Evolutionary conservation across 257 asterid species (phyloP).

Genomic region (Fraxinus excelsior): DNA sequence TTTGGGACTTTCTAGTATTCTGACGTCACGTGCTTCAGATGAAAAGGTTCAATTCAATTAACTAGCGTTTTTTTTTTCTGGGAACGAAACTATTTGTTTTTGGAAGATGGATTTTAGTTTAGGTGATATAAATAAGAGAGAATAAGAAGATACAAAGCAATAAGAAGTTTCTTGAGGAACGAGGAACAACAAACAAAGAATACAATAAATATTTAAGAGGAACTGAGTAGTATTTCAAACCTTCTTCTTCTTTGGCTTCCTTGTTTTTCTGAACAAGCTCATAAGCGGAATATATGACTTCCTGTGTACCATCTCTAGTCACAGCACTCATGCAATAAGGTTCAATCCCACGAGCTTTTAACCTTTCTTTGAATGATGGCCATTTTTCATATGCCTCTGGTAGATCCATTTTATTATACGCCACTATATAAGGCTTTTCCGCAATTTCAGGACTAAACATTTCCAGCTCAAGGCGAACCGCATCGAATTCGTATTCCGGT

Average conservation of each 20-base stretch:
- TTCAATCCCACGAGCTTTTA: constrained; percentile 67
- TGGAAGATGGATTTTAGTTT: neutral
- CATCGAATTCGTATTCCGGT: constrained; percentile 90
- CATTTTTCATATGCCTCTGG: constrained; percentile 85
- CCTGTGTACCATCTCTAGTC: constrained; percentile 77
- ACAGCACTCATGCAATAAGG: constrained; percentile 91
- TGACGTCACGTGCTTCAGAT: no score
- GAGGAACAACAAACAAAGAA: neutral
- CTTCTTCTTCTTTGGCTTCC: constrained; percentile 48
- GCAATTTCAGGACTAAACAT: constrained; percentile 91
- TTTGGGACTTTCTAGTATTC: no score
- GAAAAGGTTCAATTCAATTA: no score
- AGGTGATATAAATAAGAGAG: no score
- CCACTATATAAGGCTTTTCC: constrained; percentile 84
- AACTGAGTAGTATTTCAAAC: constrained; percentile 34
- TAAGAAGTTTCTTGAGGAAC: neutral
- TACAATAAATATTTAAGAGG: neutral
- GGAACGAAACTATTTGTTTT: neutral
- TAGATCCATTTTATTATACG: constrained; percentile 91
- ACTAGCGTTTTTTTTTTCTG: no score
- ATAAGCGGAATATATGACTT: constrained; percentile 68
- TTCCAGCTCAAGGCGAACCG: constrained; percentile 98
- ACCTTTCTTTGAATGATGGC: constrained; percentile 61
- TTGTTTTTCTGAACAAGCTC: constrained; percentile 52
- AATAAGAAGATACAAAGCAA: no score